Base-by-base conservation (phyloP, 768 basidiomycete genomes). In the Kwoniella pini region DNA sequence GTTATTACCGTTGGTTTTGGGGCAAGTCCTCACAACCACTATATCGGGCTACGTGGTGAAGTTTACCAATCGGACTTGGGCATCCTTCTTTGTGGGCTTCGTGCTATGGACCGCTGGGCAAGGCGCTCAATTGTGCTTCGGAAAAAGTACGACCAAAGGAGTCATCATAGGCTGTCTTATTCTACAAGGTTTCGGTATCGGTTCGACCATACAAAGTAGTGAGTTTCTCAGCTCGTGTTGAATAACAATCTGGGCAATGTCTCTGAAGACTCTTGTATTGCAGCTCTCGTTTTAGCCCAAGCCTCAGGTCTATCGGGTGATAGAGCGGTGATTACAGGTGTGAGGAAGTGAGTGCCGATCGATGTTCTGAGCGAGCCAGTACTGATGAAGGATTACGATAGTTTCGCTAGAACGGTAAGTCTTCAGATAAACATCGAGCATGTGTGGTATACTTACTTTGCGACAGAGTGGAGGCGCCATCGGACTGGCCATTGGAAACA, bases 151-250 rank as follows among this genome's bases (percentile, higher is more conserved):
- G 0, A 15, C 15, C 1, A 27, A 50, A 3, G 75, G 61, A 6
- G 64, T 58, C 6, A 48, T 77, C n/a, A 50, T 71, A 12, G 69
- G 59, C 6, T 50, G 64, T 26, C 57, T 77, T 15, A 42, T 71
- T 15, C 26, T 77, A 2, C 71, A 77, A 31, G 71, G 69, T 3
- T 30, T 75, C 27, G 75, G 72, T 39, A 65, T 72, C 15, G 75
- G 75, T 7, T 55, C 57, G 1, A 69, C 67, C 1, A 58, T 75
- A 3, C 75, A 77, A 56, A 71, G 54, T 33, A 68, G 68, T 68
- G n/a, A 45, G 64, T n/a, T 15, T 19, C 38, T 12, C 3, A 24
- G 44, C 43, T 6, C 36, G 17, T 38, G 17, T 7, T 38, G 7
- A 19, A 30, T 45, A 1, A 28, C 5, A 26, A 17, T 17, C 15